Evolutionary conservation across 345 rosid species (phyloP), one percentile per base, ranked within the genome.

Genomic region (Toxicodendron radicans): DNA sequence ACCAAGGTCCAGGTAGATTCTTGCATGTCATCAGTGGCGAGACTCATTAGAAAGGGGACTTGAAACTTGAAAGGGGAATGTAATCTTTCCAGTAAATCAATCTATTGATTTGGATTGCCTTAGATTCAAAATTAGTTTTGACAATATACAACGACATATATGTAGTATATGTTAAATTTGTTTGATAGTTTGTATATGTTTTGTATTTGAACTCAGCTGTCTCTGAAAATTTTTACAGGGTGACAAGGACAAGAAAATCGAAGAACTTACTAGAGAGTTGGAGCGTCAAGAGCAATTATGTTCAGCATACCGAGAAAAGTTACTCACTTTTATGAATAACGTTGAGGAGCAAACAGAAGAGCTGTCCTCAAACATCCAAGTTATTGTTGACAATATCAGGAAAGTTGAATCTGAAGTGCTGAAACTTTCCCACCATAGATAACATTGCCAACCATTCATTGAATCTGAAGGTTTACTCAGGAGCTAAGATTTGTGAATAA

Each of bases 171-270:
- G 12, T 27, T 27, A 1, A 27, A 59, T 17, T 43, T 10, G 7
- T 18, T 45, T 16, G 8, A 51, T 45, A 65, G 10, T 57, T 45
- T 5, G 41, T 17, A 46, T 23, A 27, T 17, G 13, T 30, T 52
- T 10, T n/a, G 13, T 56, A 38, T 24, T 24, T 24, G 43, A 16
- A 5, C 10, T 21, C 13, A 30, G 43, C 9, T 30, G 18, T 46
- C 4, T 23, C 38, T 46, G 23, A 13, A 20, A 53, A 43, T 71
- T 59, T 67, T 70, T 77, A 79, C 63, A 91, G 97, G 92, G 84
- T 35, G 92, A 87, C 74, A 92, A 90, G 77, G 93, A 90, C 27
- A 83, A 81, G 87, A 87, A 81, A 79, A 92, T 92, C 20, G 83
- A 88, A 80, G 92, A 86, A 72, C 88, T 90, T 16, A 83, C 74